These are phyloP conservation scores for Wickerhamiella siamensis DNA, from an alignment of 805 yeast genomes.

Conservation along the genomic window DNA sequence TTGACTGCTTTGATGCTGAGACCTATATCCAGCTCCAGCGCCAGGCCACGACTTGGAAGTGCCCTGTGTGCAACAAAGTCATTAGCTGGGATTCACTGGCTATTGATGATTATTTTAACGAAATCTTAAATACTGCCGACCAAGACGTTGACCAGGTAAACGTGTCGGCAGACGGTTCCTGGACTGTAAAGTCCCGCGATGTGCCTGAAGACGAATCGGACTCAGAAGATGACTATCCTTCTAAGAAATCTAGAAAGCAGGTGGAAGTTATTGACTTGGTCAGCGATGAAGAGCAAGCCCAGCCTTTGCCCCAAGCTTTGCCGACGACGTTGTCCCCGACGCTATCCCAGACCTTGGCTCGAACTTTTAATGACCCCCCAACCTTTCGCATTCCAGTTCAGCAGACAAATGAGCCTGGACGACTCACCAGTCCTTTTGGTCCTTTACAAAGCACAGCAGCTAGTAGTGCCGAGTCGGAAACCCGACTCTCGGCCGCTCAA, in stretches of 20 bases:
- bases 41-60: slow-evolving; percentile 73
- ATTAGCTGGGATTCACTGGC: slow-evolving; percentile 46
- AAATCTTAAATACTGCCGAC: slow-evolving; percentile 40
- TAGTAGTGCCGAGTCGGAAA: too few relatives aligned
- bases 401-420: too few relatives aligned
- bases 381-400: too few relatives aligned
- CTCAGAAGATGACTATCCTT: slow-evolving; percentile 8
- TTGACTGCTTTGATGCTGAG: slow-evolving; percentile 77
- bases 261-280: slow-evolving; percentile 2
- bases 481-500: too few relatives aligned
- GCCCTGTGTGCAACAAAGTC: slow-evolving; percentile 61
- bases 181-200: slow-evolving; percentile 33
- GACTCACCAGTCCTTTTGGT: too few relatives aligned
- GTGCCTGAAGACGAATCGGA: slow-evolving; percentile 6
- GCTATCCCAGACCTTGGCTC: too few relatives aligned
- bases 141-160: slow-evolving; percentile 51
- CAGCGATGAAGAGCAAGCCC: slow-evolving; percentile 1
- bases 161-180: slow-evolving; percentile 56
- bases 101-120: slow-evolving; percentile 57
- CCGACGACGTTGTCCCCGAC: too few relatives aligned
- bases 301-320: background rate
- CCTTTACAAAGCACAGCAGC: too few relatives aligned
- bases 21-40: slow-evolving; percentile 61
- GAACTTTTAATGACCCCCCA: too few relatives aligned
- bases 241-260: slow-evolving; percentile 2